These are phyloP conservation scores for Populus deltoides DNA, from an alignment of 345 rosid species.

Conservation along the genomic window DNA sequence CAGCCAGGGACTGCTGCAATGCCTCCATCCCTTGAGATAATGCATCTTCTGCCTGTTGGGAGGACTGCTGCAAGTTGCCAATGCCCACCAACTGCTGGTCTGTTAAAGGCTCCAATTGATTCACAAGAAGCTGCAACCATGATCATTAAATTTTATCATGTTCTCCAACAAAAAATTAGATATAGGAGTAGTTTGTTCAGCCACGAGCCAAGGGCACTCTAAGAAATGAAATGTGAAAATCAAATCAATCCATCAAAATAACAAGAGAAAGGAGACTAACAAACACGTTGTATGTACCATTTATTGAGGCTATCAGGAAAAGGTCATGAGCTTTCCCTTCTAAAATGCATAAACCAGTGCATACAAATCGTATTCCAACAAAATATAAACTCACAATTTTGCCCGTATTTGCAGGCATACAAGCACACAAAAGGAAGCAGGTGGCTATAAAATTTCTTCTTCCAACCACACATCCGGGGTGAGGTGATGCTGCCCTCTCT, in stretches of 20 bases:
- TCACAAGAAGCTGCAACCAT: constrained; percentile 69
- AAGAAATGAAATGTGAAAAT: neutral
- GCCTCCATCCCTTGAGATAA: constrained; percentile 99
- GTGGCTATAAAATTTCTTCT: neutral
- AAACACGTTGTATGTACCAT: neutral
- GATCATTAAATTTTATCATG: constrained; percentile 4
- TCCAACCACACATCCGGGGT: neutral
- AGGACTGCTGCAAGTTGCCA: constrained; percentile 85
- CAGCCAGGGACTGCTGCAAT: constrained; percentile 88
- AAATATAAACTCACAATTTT: neutral
- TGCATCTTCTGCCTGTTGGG: constrained; percentile 99
- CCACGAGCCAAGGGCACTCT: neutral
- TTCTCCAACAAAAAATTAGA: neutral
- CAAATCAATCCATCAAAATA: neutral
- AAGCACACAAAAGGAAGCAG: neutral
- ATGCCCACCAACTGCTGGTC: constrained; percentile 83
- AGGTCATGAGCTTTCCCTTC: neutral
- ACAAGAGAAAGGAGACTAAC: neutral
- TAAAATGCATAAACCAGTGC: neutral
- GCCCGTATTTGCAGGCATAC: neutral
- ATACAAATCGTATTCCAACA: neutral
- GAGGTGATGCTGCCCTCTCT: neutral
- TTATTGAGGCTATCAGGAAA: neutral
- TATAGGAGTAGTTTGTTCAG: neutral
- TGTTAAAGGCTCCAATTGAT: constrained; percentile 92